Evolutionary conservation across 2,329 filamentous ascomycete species (phyloP).

Genomic region (Delphinella strobiligena): DNA sequence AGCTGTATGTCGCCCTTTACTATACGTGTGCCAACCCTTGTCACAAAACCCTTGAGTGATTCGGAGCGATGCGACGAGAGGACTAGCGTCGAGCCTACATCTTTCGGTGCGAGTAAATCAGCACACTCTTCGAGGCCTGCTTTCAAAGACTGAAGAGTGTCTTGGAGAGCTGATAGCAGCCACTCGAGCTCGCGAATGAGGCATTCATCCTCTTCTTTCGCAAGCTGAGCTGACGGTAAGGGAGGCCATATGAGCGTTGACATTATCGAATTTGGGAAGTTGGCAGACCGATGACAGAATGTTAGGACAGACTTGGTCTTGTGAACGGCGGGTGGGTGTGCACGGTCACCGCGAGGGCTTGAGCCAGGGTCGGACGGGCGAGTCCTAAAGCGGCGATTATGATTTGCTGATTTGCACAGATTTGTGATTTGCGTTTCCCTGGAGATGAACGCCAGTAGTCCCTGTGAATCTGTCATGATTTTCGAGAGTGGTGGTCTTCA

Average conservation of each 20-base stretch:
- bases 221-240: conserved; percentile 38
- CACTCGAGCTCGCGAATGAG: conserved; percentile 50
- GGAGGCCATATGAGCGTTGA: conserved; percentile 51
- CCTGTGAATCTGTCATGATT: too few relatives aligned
- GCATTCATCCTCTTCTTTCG: conserved; percentile 40
- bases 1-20: conserved; percentile 78
- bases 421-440: too few relatives aligned
- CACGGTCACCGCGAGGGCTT: too few relatives aligned
- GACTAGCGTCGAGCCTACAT: conserved; percentile 78
- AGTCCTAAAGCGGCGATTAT: too few relatives aligned
- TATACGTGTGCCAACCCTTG: conserved; percentile 77
- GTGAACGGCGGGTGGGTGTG: background rate
- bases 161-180: conserved; percentile 49
- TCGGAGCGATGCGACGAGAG: conserved; percentile 80
- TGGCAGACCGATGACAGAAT: background rate
- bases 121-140: conserved; percentile 80
- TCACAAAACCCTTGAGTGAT: conserved; percentile 83
- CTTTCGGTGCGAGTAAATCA: conserved; percentile 69
- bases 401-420: too few relatives aligned
- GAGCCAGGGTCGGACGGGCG: too few relatives aligned
- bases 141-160: conserved; percentile 49
- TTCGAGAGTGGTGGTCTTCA: too few relatives aligned
- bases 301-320: background rate
- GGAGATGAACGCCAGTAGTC: too few relatives aligned
- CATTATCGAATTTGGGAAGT: conserved; percentile 29